phyloP scores from a whole-genome alignment of 768 basidiomycete species.

The Lactarius tabidus region DNA sequence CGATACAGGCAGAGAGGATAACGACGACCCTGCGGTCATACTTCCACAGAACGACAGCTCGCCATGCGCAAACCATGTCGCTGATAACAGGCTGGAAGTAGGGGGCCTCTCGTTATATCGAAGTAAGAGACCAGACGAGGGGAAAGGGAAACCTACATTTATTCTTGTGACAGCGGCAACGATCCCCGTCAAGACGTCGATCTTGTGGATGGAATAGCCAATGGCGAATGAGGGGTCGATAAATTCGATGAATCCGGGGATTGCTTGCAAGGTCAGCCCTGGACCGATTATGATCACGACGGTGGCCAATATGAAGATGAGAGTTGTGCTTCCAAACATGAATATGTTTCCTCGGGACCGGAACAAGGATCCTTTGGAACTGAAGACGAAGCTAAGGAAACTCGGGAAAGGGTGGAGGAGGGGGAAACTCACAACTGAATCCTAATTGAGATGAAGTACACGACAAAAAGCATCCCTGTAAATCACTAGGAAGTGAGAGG shows the following conservation, averaged over 20 bases:
- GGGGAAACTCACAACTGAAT: constrained; percentile 11
- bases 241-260: constrained; percentile 7
- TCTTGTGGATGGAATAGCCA: constrained; percentile 15
- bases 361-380: constrained; percentile 13
- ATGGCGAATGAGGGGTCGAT: constrained; percentile 2
- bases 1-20: constrained; percentile 9
- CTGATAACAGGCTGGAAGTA: constrained; percentile 13
- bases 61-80: constrained; percentile 21
- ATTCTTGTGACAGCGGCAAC: constrained; percentile 3
- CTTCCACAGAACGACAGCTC: constrained; percentile 16
- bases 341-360: constrained; percentile 14
- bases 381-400: background rate
- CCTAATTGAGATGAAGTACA: constrained; percentile 18
- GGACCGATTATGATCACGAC: constrained; percentile 4
- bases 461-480: constrained; percentile 16
- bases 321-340: background rate
- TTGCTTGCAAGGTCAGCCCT: constrained; percentile 2
- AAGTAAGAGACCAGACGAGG: background rate
- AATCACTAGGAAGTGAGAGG: background rate
- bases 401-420: background rate
- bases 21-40: constrained; percentile 15
- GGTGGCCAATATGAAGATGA: constrained; percentile 19
- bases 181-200: background rate
- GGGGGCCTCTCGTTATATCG: background rate
- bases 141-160: constrained; percentile 7